Base-by-base conservation (phyloP, 345 rosid species). In the Arabidopsis suecica region DNA sequence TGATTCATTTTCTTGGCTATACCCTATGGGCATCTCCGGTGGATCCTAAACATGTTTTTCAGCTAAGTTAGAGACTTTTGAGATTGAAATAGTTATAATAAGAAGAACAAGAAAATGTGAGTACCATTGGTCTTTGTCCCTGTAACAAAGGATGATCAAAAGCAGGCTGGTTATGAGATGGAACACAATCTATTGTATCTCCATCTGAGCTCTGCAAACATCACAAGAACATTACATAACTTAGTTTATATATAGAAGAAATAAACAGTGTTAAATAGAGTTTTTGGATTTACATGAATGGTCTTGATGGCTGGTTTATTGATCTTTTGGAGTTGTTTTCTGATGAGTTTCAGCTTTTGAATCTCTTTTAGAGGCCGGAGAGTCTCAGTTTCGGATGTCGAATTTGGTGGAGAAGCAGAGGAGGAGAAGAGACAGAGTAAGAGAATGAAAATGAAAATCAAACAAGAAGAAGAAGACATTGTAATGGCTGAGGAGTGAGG, bases 301-400 rank as follows among this genome's bases (percentile, higher is more conserved):
- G 97, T 88, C 87, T 87, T 89, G 68, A 88, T 72, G 14, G 94
- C 75, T 5, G 91, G 90, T 84, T 93, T 95, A 84, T 93, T 95
- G 82, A 95, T 83, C 82, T 78, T 95, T 49, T 78, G 63, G 63
- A 95, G 96, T 36, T 77, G 89, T 42, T 88, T 68, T 79, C 83
- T 85, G 65, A 90, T 83, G 48, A 78, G 64, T 72, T 82, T 84
- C 65, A 92, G 63, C 85, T 84, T 90, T 13, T 73, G 80, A 23
- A 85, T 69, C 85, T 88, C 92, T 40, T 84, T 80, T 60, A 66
- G 81, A 2, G 93, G 89, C 47, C 84, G 82, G 65, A 95, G 82
- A 80, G 86, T 84, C 64, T 73, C 83, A 1, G 79, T 38, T 57
- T 34, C 50, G 34, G 13, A 13, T n/a, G 73, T 72, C 22, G 36